Conservation (phyloP, 768 basidiomycete genomes). For the Amanita pallidorosea region DNA sequence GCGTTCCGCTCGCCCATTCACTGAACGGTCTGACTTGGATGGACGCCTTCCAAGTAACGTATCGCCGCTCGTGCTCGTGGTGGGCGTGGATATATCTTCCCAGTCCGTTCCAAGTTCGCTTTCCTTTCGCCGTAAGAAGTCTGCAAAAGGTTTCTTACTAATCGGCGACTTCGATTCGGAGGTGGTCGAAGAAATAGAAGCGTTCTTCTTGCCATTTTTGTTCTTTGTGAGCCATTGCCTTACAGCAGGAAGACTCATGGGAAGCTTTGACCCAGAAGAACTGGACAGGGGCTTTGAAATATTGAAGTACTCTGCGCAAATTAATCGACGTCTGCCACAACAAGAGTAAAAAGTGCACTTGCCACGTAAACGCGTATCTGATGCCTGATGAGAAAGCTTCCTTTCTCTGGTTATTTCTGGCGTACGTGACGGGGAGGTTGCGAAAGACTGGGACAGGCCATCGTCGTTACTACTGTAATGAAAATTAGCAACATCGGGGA, state of each 20-base stretch:
- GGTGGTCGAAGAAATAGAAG: slow-evolving; percentile 26
- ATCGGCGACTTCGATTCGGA: slow-evolving; percentile 20
- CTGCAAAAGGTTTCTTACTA: slow-evolving; percentile 60
- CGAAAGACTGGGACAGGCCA: slow-evolving; percentile 28
- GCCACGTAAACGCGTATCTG: slow-evolving; percentile 53
- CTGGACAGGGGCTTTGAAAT: background rate
- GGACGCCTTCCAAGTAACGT: slow-evolving; percentile 15
- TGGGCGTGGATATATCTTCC: slow-evolving; percentile 54
- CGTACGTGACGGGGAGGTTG: slow-evolving; percentile 36
- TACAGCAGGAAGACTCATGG: slow-evolving; percentile 68
- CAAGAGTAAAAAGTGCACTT: slow-evolving; percentile 29
- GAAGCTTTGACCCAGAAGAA: slow-evolving; percentile 35
- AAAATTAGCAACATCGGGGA: slow-evolving; percentile 31
- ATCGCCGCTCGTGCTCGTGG: slow-evolving; percentile 33
- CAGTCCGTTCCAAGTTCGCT: slow-evolving; percentile 48
- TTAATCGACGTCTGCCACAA: background rate
- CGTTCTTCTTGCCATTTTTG: slow-evolving; percentile 39
- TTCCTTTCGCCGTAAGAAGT: slow-evolving; percentile 52
- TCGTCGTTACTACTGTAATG: slow-evolving; percentile 39
- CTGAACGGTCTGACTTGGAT: slow-evolving; percentile 9
- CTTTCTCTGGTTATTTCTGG: slow-evolving; percentile 47
- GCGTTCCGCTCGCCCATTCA: slow-evolving; percentile 13
- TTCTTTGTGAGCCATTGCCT: slow-evolving; percentile 68
- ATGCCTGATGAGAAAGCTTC: slow-evolving; percentile 56
- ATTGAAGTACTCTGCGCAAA: slow-evolving; percentile 3